Percentiles rank a stretch among this genome's conserved stretches.
Evolutionary conservation across 73 alveolate species (phyloP).

Genomic region (Symbiodinium pilosum): DNA sequence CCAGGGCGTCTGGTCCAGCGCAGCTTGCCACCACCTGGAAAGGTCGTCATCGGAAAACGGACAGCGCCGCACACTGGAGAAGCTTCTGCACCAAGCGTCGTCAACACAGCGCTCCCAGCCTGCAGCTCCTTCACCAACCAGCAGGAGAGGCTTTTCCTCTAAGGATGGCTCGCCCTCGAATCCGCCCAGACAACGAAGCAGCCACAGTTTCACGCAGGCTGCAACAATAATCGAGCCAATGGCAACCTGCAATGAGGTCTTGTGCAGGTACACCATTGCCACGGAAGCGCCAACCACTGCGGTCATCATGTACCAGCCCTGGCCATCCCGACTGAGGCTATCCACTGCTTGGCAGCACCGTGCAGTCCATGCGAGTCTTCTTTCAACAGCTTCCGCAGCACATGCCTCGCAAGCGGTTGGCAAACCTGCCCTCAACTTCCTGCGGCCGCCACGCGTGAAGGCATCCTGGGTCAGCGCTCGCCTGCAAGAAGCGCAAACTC

Average conservation of each 20-base stretch:
- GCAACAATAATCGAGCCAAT: constrained; percentile 7
- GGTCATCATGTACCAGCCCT: constrained; percentile 4
- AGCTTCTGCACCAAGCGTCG: constrained; percentile 52
- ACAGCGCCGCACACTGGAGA: constrained; percentile 34
- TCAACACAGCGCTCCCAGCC: constrained; percentile 34
- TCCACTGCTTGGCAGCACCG: no score
- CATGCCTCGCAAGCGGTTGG: not conserved
- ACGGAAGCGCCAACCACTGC: constrained; percentile 23
- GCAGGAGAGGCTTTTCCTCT: constrained; percentile 27
- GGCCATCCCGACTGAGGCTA: no score
- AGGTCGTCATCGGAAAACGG: constrained; percentile 6
- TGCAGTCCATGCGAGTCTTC: no score
- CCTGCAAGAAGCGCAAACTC: constrained; percentile 28
- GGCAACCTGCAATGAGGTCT: no score
- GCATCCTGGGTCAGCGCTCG: constrained; percentile 61
- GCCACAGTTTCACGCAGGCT: constrained; percentile 14
- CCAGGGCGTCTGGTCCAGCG: constrained; percentile 10
- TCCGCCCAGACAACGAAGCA: constrained; percentile 40
- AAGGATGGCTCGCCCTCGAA: constrained; percentile 62
- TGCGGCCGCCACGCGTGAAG: constrained; percentile 49
- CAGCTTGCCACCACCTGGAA: constrained; percentile 37
- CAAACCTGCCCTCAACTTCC: constrained; percentile 27
- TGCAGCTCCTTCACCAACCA: constrained; percentile 35
- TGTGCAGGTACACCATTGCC: not conserved
- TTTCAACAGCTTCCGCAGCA: no score